A percentile compares a stretch with the other conserved stretches of the same genome.
phyloP scores from a whole-genome alignment of 2,329 filamentous ascomycete species.

The Ophiocordyceps australis region DNA sequence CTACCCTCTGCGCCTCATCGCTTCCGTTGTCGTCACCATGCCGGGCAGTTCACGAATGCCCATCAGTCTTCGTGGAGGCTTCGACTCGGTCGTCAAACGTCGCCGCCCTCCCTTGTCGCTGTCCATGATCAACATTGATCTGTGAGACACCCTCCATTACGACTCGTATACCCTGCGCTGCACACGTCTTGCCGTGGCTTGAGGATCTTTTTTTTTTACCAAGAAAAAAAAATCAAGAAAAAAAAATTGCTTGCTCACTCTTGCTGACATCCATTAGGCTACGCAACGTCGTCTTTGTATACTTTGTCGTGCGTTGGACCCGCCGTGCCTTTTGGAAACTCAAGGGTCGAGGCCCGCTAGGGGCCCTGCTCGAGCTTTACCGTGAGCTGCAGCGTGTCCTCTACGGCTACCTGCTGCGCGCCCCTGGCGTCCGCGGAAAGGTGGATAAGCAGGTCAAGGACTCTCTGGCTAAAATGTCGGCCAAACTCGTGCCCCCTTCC shows the following conservation, averaged over 20 bases:
- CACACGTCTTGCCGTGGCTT: no score
- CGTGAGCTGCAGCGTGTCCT: constrained; percentile 49
- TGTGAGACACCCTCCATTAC: constrained; percentile 30
- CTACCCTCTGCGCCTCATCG: no score
- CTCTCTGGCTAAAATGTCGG: constrained; percentile 61
- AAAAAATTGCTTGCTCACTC: no score
- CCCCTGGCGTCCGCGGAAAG: constrained; percentile 71
- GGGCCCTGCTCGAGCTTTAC: constrained; percentile 61
- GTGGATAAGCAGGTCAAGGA: constrained; percentile 74
- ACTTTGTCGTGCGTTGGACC: constrained; percentile 72
- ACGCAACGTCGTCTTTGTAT: constrained; percentile 73
- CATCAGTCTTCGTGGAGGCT: constrained; percentile 49
- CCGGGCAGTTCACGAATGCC: constrained; percentile 53
- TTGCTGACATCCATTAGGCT: constrained; percentile 26
- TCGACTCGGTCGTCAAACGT: constrained; percentile 42
- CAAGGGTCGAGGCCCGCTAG: constrained; percentile 73
- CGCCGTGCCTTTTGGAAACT: constrained; percentile 70
- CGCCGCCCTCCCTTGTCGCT: constrained; percentile 35
- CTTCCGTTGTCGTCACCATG: no score
- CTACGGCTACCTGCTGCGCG: constrained; percentile 72
- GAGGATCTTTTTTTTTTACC: no score
- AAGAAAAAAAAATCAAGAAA: no score
- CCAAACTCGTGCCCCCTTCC: constrained; percentile 62
- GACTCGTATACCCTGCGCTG: background rate
- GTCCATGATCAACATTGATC: constrained; percentile 45